Base-by-base conservation (phyloP, 2,329 filamentous ascomycete genomes). In the Neurospora sp. region DNA sequence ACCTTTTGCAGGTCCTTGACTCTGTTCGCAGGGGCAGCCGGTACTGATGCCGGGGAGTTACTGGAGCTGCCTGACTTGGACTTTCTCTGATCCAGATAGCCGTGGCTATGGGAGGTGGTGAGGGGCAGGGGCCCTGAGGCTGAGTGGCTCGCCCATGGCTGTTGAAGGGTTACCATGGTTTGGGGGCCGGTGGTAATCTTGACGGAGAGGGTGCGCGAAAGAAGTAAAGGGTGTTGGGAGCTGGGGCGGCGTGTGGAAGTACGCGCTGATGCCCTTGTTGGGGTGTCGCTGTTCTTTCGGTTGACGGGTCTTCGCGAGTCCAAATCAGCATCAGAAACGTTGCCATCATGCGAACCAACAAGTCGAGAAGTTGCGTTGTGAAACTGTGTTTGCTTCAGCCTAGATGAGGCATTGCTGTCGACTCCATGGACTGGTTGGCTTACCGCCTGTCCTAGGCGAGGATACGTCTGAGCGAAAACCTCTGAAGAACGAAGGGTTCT, bases 1-100 rank as follows among this genome's bases (percentile, higher is more conserved):
- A 77, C 37, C 46, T 41, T 74, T 36, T 77, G 74, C 43, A 79
- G 73, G 19, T 77, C 76, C 2, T 77, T 73, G 6, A 80, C 78
- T 43, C 76, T 79, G 28, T 67, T 71, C 8, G 72, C 73, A 23
- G 69, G 72, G 19, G 69, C 68, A 12, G 10, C 6, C 6, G 69
- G 68, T 6, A 38, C 33, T 4, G 71, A 67, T 33, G 52, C 6
- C 15, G 23, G 17, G 2, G 52, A 10, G 3, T 62, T 15, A 62
- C 23, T 62, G 52, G 52, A 33, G 2, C 52, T 15, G 15, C 23
- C 23, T 33, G 52, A 33, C 52, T 62, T 62, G 52, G 23, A 17
- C 12, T 62, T 62, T 0, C 15, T 12, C 15, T 62, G 52, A 8
- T 62, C 52, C 6, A 33, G 15, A 33, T 33, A 17, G 23, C 23